Base-by-base conservation (phyloP, 306 rosid genomes). In the Medicago arabica region DNA sequence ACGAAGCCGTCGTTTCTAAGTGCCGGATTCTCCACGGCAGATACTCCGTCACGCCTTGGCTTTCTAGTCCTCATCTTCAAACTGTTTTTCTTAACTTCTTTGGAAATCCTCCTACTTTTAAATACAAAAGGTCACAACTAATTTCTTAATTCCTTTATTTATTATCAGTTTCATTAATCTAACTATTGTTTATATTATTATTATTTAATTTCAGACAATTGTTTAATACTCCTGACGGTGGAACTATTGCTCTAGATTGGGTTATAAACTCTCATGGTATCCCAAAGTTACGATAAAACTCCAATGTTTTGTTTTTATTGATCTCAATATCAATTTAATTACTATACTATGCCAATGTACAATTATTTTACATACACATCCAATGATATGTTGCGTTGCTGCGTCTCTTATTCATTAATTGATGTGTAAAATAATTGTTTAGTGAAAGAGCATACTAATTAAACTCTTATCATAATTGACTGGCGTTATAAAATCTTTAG, bases 161-260 rank as follows among this genome's bases (percentile, higher is more conserved):
- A 11, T 74, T 17, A 66, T 66, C 18, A 1, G 1, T 28, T 60
- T 60, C 67, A 7, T 34, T 1, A 61, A 71, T 55, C 85, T 87
- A 51, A 84, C 38, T 46, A 34, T 21, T 72, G 8, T 6, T 64
- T 43, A 2, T n/a, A n/a, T n/a, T 71, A 16, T 6, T 34, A 21
- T 6, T 34, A 7, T 78, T 28, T 13, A 66, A 44, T 61, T 63
- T 54, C 92, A 89, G 95, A 76, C 95, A 89, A 85, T 62, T 89
- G 6, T 87, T 86, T 57, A 63, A 17, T 43, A 77, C 88, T 70
- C 77, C 89, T 23, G 95, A 89, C 74, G 92, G 92, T 9, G 95
- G 95, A 78, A 89, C 95, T 40, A 65, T 89, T 82, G 95, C 95
- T 67, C 75, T 89, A 86, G 95, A 89, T 80, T 89, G 95, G 95